These are phyloP conservation scores for Komagataella pastoris DNA, from an alignment of 805 yeast species.

Conservation along the genomic window DNA sequence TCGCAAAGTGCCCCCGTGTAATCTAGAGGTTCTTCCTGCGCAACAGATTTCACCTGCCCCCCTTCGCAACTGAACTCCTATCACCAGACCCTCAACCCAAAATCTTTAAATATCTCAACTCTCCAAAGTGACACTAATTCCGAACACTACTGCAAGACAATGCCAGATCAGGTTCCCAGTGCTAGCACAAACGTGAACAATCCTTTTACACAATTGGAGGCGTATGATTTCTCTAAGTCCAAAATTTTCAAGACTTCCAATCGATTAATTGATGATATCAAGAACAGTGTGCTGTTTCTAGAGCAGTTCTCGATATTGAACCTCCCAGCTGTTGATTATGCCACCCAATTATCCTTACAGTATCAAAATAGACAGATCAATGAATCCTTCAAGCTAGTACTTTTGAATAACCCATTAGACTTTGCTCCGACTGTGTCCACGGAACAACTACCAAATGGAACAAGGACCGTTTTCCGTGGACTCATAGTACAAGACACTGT, in stretches of 20 bases:
- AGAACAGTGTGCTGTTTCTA: conserved; percentile 21
- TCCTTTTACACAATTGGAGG: conserved; percentile 7
- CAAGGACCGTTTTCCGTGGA: not conserved
- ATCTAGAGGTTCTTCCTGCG: not conserved
- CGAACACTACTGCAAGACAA: not conserved
- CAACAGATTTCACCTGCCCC: not conserved
- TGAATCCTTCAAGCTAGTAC: conserved; percentile 13
- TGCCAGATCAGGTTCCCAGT: not conserved
- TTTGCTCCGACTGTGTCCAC: conserved; percentile 4
- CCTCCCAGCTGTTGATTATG: conserved; percentile 22
- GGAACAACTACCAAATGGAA: not conserved
- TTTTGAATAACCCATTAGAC: conserved; percentile 22
- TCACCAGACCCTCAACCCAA: not conserved
- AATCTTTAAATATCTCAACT: not conserved
- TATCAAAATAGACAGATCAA: conserved; percentile 4
- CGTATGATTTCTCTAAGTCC: conserved; percentile 12
- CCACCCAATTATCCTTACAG: conserved; percentile 9
- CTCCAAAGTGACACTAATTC: not conserved
- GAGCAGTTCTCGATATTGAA: conserved; percentile 13
- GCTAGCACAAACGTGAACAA: conserved; percentile 6
- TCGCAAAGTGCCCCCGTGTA: not conserved
- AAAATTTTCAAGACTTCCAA: conserved; percentile 47
- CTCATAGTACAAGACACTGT: not conserved
- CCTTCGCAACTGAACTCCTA: not conserved
- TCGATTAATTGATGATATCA: conserved; percentile 52